Conservation (phyloP, 2,329 filamentous ascomycete genomes). For the Aphanocladium album region DNA sequence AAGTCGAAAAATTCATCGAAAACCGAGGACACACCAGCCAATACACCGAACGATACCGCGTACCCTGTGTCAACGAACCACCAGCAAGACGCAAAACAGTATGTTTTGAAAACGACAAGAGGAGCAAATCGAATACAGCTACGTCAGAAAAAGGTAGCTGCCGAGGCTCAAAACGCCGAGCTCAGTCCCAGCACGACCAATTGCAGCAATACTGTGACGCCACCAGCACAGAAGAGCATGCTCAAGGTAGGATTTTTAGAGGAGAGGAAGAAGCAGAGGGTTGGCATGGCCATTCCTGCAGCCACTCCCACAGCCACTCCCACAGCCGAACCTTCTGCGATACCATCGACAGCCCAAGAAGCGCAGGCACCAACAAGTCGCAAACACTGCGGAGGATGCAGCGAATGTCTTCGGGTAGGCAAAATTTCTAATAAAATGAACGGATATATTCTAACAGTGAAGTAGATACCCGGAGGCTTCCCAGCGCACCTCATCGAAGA, state of each 20-base stretch:
- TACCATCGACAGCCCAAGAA: too few species aligned
- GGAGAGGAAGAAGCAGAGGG: background rate
- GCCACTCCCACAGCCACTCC: too few species aligned
- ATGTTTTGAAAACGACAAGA: background rate
- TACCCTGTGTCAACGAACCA: background rate
- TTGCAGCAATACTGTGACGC: background rate
- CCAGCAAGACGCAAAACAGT: conserved; percentile 4
- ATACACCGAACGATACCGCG: conserved; percentile 1
- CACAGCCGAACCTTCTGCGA: background rate
- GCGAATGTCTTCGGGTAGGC: background rate
- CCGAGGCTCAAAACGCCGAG: background rate
- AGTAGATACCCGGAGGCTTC: conserved; percentile 24
- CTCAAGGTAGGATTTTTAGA: background rate
- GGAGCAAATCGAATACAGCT: background rate
- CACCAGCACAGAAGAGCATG: background rate
- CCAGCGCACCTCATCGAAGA: conserved; percentile 21
- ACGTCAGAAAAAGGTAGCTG: background rate
- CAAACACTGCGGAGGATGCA: background rate
- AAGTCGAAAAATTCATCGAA: background rate
- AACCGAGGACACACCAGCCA: background rate
- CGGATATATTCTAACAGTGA: background rate
- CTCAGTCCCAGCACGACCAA: background rate
- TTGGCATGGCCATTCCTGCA: too few species aligned
- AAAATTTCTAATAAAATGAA: background rate
- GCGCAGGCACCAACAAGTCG: background rate